A percentile compares a stretch with the other conserved stretches of the same genome.
These are phyloP conservation scores for Stephania cephalantha DNA, from an alignment of 164 flowering plant genomes.

Conservation along the genomic window DNA sequence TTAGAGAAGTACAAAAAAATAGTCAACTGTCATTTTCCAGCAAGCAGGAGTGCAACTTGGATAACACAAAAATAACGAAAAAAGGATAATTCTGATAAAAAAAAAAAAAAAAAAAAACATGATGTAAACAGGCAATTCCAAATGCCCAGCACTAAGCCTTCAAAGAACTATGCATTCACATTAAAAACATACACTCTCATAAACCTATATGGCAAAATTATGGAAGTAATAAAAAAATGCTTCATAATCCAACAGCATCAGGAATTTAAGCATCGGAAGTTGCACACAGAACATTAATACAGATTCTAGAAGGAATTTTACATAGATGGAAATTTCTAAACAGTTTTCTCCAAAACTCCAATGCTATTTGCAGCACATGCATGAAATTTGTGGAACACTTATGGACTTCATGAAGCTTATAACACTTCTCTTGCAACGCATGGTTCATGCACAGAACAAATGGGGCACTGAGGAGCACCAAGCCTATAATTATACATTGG, in stretches of 20 bases:
- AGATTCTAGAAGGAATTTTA: background rate
- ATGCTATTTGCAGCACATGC: constrained; percentile 11
- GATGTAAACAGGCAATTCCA: constrained; percentile 5
- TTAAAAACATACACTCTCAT: background rate
- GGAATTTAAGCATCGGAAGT: background rate
- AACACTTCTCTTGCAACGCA: constrained; percentile 27
- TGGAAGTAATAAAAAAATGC: background rate
- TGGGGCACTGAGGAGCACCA: constrained; percentile 32
- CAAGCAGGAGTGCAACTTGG: background rate
- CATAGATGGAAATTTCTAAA: constrained; percentile 1
- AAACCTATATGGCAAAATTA: background rate
- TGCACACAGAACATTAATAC: background rate
- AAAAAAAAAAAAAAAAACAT: background rate
- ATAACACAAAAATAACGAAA: background rate
- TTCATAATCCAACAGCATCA: background rate
- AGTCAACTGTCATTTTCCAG: background rate
- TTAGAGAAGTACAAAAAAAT: background rate
- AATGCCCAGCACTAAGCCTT: background rate
- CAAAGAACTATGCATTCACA: background rate
- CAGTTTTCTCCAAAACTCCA: constrained; percentile 8
- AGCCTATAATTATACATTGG: constrained; percentile 38
- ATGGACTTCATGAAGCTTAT: constrained; percentile 23
- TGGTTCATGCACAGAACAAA: constrained; percentile 33
- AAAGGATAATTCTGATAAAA: background rate
- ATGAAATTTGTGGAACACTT: constrained; percentile 13